phyloP scores from a whole-genome alignment of 192 early-diverging fungal species.

The Globomyces pollinis-pini region DNA sequence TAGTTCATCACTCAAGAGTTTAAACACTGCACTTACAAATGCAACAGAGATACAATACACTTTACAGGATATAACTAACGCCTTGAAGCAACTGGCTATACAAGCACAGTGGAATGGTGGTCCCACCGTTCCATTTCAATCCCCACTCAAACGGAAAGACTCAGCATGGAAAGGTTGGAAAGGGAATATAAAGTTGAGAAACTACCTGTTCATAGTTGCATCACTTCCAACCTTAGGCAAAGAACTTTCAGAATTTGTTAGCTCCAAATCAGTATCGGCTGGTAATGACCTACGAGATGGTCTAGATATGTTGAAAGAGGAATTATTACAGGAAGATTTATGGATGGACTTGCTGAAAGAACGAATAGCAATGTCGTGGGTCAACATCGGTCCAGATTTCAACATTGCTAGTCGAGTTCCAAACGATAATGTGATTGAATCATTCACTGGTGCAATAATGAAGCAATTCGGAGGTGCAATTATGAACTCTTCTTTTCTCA shows the following conservation, averaged over 20 bases:
- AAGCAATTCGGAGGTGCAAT: not conserved
- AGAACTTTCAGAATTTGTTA: not conserved
- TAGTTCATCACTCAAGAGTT: not conserved
- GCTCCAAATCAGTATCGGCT: not conserved
- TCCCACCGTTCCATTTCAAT: not conserved
- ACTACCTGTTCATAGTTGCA: conserved; percentile 7
- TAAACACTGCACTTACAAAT: not conserved
- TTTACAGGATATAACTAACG: not conserved
- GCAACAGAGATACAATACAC: not conserved
- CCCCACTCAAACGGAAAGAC: not conserved
- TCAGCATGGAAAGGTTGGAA: not conserved
- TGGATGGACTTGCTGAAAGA: not conserved
- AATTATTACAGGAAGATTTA: not conserved
- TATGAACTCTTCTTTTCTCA: not conserved
- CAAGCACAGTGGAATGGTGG: conserved; percentile 7
- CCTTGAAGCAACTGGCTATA: not conserved
- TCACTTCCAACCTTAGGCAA: not conserved
- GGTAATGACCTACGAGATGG: not conserved
- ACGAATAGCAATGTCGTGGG: not conserved
- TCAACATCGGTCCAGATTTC: not conserved
- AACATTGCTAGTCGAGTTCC: not conserved
- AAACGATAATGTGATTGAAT: not conserved
- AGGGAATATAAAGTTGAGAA: conserved; percentile 1
- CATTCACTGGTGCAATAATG: not conserved
- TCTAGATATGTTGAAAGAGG: not conserved